Evolutionary conservation across 768 basidiomycete genomes (phyloP).

Genomic region (Hysterangium stoloniferum): DNA sequence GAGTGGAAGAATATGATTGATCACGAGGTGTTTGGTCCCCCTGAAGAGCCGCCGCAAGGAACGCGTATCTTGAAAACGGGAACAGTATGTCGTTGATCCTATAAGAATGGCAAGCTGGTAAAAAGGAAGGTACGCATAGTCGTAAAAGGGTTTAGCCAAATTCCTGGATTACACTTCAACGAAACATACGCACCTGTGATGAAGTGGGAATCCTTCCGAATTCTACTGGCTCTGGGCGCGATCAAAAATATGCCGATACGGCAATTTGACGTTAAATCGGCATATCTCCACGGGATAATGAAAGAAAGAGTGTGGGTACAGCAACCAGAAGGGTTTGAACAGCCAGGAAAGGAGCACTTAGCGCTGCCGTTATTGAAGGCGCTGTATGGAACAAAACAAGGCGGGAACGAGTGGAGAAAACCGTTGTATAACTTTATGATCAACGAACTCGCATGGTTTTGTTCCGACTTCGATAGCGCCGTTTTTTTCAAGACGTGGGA

Average conservation of each 20-base stretch:
- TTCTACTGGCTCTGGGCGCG: constrained; percentile 31
- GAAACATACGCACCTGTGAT: constrained; percentile 18
- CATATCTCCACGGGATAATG: constrained; percentile 29
- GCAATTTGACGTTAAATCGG: constrained; percentile 35
- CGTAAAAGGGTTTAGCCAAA: constrained; percentile 34
- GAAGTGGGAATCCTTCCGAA: constrained; percentile 21
- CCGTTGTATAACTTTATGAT: background rate
- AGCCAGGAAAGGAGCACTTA: constrained; percentile 12
- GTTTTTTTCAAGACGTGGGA: no score
- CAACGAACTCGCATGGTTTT: no score
- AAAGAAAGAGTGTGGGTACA: constrained; percentile 29
- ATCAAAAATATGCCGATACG: constrained; percentile 26
- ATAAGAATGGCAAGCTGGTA: constrained; percentile 18
- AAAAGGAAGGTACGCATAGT: constrained; percentile 34
- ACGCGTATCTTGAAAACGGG: background rate
- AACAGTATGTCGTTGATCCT: background rate
- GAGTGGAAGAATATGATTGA: constrained; percentile 1
- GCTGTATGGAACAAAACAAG: constrained; percentile 33
- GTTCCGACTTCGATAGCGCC: no score
- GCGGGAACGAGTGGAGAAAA: constrained; percentile 23
- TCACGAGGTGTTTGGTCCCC: background rate
- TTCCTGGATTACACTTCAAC: constrained; percentile 28
- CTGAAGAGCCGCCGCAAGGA: background rate
- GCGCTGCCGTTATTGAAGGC: constrained; percentile 19
- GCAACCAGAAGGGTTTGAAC: constrained; percentile 24